A percentile compares a stretch with the other conserved stretches of the same genome.
Conservation (phyloP, 306 rosid genomes). For the Inga leiocalycina region DNA sequence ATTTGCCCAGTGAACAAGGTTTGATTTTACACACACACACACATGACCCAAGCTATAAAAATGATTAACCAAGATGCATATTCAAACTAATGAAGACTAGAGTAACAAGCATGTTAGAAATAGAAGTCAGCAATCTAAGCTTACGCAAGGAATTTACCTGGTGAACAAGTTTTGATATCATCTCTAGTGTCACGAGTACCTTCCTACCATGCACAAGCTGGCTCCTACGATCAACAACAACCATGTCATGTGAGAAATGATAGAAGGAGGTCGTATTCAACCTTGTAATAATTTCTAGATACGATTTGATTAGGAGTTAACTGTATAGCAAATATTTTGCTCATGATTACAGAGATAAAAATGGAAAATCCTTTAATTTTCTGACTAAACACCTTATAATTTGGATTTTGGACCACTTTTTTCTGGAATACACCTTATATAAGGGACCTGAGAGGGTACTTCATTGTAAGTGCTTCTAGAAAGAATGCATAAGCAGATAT, state of each 20-base stretch:
- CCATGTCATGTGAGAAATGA: slow-evolving; percentile 8
- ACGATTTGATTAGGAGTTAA: background rate
- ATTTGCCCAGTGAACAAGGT: background rate
- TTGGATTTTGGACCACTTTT: background rate
- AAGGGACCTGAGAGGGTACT: background rate
- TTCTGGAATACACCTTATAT: background rate
- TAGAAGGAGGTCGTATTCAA: background rate
- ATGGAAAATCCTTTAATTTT: background rate
- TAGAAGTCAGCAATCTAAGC: slow-evolving; percentile 21
- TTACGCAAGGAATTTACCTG: slow-evolving; percentile 60
- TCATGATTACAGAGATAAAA: background rate
- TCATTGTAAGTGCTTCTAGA: background rate
- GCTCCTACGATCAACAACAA: slow-evolving; percentile 58
- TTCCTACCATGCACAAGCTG: slow-evolving; percentile 89
- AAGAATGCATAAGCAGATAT: background rate
- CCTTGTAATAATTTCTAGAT: background rate
- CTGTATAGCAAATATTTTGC: background rate
- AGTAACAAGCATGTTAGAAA: slow-evolving; percentile 16
- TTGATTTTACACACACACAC: background rate
- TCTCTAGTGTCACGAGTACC: slow-evolving; percentile 73
- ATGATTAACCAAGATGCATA: slow-evolving; percentile 12
- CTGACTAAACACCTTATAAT: background rate
- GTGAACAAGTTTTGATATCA: slow-evolving; percentile 75
- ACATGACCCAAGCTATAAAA: background rate
- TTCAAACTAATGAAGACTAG: slow-evolving; percentile 20